phyloP scores from a whole-genome alignment of 1,284 basidiomycete species.

The Rhodofomes roseus region DNA sequence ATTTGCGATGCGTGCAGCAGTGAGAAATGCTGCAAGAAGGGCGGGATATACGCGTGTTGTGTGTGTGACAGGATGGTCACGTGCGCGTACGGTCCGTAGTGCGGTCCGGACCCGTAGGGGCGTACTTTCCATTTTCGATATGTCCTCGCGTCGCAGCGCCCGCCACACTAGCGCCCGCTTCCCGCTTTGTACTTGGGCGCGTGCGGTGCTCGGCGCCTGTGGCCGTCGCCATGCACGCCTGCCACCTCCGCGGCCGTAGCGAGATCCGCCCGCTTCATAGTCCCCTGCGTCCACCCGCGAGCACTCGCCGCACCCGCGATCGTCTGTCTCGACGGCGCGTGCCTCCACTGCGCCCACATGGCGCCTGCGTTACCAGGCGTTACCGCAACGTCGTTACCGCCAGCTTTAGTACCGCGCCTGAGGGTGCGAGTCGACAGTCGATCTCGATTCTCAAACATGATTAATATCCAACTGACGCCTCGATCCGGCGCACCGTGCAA shows the following conservation, averaged over 20 bases:
- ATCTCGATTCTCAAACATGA: not conserved
- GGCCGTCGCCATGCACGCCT: not conserved
- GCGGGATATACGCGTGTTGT: no score
- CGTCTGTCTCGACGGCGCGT: not conserved
- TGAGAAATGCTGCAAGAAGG: no score
- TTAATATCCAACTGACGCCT: not conserved
- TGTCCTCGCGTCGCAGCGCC: not conserved
- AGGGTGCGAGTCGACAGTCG: not conserved
- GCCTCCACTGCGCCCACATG: not conserved
- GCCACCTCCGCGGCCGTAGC: not conserved
- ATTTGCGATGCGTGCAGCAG: no score
- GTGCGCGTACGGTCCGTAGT: no score
- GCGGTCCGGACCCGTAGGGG: no score
- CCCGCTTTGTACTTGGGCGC: not conserved
- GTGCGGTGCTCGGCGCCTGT: not conserved
- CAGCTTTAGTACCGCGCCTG: no score
- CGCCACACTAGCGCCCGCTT: not conserved
- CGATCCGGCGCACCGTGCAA: not conserved
- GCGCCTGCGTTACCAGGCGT: not conserved
- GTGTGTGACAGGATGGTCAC: no score
- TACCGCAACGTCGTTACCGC: not conserved
- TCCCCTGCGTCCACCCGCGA: not conserved
- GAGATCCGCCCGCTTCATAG: not conserved
- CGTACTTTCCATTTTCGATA: not conserved
- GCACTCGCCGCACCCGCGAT: no score